Evolutionary conservation across 2,329 filamentous ascomycete genomes (phyloP).

Genomic region (Salinomyces thailandicus): DNA sequence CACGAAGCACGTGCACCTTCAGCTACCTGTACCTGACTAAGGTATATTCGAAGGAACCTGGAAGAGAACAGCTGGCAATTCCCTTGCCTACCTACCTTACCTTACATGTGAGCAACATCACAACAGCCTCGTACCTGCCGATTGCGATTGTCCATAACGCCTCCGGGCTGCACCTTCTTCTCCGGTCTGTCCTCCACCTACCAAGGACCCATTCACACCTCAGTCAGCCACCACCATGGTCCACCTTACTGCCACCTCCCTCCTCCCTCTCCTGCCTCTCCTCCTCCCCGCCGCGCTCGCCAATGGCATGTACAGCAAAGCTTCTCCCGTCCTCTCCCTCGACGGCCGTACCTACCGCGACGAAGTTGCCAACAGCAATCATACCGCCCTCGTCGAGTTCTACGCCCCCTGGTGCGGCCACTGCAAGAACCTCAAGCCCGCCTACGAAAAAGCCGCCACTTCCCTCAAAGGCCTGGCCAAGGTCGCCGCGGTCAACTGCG

Average conservation of each 20-base stretch:
- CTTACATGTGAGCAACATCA: too few species aligned
- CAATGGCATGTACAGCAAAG: slow-evolving; percentile 66
- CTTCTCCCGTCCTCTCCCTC: slow-evolving; percentile 76
- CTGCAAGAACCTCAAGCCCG: slow-evolving; percentile 89
- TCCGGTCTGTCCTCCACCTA: too few species aligned
- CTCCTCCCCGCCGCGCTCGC: slow-evolving; percentile 9
- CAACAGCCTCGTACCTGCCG: too few species aligned
- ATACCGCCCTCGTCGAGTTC: slow-evolving; percentile 58
- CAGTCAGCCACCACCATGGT: not conserved
- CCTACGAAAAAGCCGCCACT: slow-evolving; percentile 87
- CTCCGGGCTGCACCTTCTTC: too few species aligned
- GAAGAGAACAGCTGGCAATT: too few species aligned
- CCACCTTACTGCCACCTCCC: not conserved
- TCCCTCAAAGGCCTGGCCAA: slow-evolving; percentile 86
- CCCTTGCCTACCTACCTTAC: too few species aligned
- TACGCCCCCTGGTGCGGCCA: slow-evolving; percentile 80
- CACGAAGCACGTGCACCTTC: too few species aligned
- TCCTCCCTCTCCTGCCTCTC: slow-evolving; percentile 3
- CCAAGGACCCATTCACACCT: not conserved
- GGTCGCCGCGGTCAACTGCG: slow-evolving; percentile 89
- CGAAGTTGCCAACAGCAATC: slow-evolving; percentile 77
- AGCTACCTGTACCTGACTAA: too few species aligned
- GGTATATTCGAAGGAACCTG: too few species aligned
- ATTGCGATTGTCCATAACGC: too few species aligned
- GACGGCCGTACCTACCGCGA: slow-evolving; percentile 68